Evolutionary conservation across 2,329 filamentous ascomycete genomes (phyloP).

Genomic region (Sphaerulina vaccinii): DNA sequence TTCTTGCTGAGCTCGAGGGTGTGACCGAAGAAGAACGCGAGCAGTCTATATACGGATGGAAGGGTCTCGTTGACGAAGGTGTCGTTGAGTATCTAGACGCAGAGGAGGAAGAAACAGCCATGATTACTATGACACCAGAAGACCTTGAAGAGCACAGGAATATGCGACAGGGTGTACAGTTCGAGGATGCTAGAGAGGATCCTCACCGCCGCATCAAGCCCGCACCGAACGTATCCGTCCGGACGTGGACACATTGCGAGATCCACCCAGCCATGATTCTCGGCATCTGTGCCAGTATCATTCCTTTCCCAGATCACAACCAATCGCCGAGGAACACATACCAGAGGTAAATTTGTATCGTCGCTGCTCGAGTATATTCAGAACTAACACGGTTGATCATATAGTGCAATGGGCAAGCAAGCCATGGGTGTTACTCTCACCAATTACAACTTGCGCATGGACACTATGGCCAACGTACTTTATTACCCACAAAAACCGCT

Average conservation of each 20-base stretch:
- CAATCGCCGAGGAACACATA: constrained; percentile 95
- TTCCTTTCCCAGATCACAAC: constrained; percentile 99
- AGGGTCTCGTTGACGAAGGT: constrained; percentile 77
- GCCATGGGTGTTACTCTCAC: constrained; percentile 99
- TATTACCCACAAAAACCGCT: constrained; percentile 99
- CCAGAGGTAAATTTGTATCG: neutral
- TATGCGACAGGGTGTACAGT: constrained; percentile 36
- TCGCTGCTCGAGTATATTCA: neutral
- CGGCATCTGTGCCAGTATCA: constrained; percentile 97
- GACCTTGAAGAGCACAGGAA: constrained; percentile 68
- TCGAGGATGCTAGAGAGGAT: constrained; percentile 62
- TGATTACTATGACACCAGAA: constrained; percentile 99
- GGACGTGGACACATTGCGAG: constrained; percentile 96
- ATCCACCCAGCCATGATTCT: constrained; percentile 99
- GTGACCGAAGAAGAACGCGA: constrained; percentile 58
- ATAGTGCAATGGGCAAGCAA: constrained; percentile 99
- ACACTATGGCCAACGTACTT: constrained; percentile 98
- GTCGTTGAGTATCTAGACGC: constrained; percentile 96
- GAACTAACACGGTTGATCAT: constrained; percentile 49
- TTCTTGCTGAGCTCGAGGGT: constrained; percentile 44
- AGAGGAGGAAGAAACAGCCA: constrained; percentile 96
- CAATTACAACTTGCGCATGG: constrained; percentile 95
- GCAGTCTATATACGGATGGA: constrained; percentile 75
- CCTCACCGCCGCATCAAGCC: constrained; percentile 86
- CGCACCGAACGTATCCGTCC: constrained; percentile 78